phyloP scores from a whole-genome alignment of 129 eudicot species.

The Helianthus tuberosus region DNA sequence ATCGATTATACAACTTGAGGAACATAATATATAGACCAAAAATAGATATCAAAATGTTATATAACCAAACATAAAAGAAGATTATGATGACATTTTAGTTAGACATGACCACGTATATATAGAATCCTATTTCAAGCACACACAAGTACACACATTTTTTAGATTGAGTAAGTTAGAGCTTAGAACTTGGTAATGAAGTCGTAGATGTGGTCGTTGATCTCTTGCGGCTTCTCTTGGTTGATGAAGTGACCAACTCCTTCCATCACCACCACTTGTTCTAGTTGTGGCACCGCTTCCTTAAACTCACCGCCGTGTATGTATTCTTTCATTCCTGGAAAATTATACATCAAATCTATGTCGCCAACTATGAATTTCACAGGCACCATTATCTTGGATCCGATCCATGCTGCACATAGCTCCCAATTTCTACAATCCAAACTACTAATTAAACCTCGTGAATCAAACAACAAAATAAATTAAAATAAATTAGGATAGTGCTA shows the following conservation, averaged over 20 bases:
- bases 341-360: constrained; percentile 66
- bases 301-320: constrained; percentile 59
- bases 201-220: constrained; percentile 60
- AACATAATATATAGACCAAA: too few species aligned
- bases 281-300: constrained; percentile 48
- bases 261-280: constrained; percentile 74
- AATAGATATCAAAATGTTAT: too few species aligned
- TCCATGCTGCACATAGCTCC: constrained; percentile 77
- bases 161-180: neutral
- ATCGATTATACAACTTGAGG: too few species aligned
- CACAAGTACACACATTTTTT: neutral
- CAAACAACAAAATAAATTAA: neutral
- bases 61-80: too few species aligned
- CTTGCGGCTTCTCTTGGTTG: constrained; percentile 71
- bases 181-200: constrained; percentile 67
- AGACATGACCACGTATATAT: too few species aligned
- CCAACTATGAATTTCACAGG: constrained; percentile 80
- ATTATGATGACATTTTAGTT: neutral
- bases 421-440: constrained; percentile 53
- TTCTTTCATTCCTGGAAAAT: constrained; percentile 57
- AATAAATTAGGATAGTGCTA: neutral
- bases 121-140: too few species aligned
- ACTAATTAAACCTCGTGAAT: neutral
- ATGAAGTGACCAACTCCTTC: constrained; percentile 80
- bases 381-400: constrained; percentile 58